Percentiles rank a stretch among this genome's conserved stretches.
These are phyloP conservation scores for Gracilaria gracilis DNA, from an alignment of 23 red algal species.

Conservation along the genomic window DNA sequence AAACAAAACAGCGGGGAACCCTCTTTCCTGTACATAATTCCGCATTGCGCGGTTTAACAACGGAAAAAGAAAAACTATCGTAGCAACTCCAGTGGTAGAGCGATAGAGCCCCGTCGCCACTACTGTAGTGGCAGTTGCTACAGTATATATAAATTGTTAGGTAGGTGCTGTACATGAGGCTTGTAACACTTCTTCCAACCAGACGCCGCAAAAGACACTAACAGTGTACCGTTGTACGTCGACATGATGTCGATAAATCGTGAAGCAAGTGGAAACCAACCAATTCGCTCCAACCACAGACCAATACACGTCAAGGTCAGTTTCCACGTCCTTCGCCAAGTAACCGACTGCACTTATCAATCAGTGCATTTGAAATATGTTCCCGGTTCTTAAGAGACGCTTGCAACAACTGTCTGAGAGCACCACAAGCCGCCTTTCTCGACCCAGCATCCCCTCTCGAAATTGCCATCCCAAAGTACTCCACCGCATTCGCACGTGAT, in stretches of 20 bases:
- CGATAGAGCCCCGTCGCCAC: background rate
- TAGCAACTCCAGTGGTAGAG: background rate
- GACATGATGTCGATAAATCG: background rate
- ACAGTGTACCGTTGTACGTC: background rate
- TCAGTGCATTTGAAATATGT: conserved; percentile 20
- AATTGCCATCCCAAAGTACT: conserved; percentile 70
- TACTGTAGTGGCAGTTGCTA: background rate
- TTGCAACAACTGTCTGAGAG: conserved; percentile 11
- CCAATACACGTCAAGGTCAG: background rate
- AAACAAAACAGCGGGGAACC: no score
- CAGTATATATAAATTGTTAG: background rate
- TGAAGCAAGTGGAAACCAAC: background rate
- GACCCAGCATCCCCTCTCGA: conserved; percentile 49
- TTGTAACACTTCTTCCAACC: background rate
- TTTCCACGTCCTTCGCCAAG: background rate
- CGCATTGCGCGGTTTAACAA: conserved; percentile 1
- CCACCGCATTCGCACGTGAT: conserved; percentile 24
- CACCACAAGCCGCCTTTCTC: background rate
- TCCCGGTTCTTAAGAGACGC: conserved; percentile 2
- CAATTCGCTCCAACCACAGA: no score
- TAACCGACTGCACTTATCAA: conserved; percentile 36
- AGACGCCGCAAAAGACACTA: background rate
- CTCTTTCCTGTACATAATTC: conserved; percentile 3
- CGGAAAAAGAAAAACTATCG: conserved; percentile 18
- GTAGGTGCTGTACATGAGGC: conserved; percentile 29